Conservation (phyloP, 192 early-diverging fungal species). For the Backusella luteola region DNA sequence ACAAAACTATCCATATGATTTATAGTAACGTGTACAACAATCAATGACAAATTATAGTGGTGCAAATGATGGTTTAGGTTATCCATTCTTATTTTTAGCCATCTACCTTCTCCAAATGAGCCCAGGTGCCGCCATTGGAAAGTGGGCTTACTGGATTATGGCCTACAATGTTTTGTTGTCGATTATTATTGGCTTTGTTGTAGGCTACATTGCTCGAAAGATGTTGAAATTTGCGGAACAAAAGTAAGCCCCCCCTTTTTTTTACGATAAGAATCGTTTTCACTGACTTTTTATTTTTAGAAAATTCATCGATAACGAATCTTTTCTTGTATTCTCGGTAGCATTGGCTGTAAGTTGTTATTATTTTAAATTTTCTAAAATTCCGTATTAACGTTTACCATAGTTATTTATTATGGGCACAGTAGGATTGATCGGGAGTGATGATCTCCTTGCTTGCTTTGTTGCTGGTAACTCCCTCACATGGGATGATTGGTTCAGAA, state of each 20-base stretch:
- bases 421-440: constrained; percentile 71
- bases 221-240: constrained; percentile 62
- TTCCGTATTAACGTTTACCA: neutral
- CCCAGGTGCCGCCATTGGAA: constrained; percentile 61
- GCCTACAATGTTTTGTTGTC: constrained; percentile 77
- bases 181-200: constrained; percentile 62
- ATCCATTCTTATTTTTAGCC: constrained; percentile 78
- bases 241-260: constrained; percentile 43
- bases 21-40: neutral
- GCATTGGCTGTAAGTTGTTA: constrained; percentile 60
- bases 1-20: neutral
- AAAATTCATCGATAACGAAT: constrained; percentile 86
- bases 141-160: constrained; percentile 70
- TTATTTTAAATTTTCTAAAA: neutral
- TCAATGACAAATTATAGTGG: constrained; percentile 39
- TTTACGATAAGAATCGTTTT: too few relatives aligned
- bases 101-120: constrained; percentile 60
- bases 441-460: constrained; percentile 79
- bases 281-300: constrained; percentile 22
- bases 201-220: constrained; percentile 68
- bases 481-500: constrained; percentile 91
- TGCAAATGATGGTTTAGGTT: constrained; percentile 86
- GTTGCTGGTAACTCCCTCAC: constrained; percentile 77
- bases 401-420: constrained; percentile 61
- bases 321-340: constrained; percentile 78